Percentiles rank a stretch among this genome's conserved stretches.
Evolutionary conservation across 1,139 yeast genomes (phyloP).

Genomic region (Protomyces inundatus): DNA sequence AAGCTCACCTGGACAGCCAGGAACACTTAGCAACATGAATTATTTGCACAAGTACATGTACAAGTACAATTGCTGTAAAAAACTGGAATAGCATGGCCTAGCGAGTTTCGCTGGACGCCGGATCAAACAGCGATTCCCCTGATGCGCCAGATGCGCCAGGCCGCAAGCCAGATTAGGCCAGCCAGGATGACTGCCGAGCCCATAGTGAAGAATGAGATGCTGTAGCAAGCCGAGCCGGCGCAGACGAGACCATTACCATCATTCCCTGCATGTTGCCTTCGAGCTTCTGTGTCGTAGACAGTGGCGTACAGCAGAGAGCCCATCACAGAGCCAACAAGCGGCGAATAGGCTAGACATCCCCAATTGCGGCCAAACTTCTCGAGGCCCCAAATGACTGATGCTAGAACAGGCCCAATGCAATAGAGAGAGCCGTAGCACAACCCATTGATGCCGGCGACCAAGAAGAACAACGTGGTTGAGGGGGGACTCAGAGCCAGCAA

Average conservation of each 20-base stretch:
- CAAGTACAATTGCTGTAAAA: too few species aligned
- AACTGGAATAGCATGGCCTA: neutral
- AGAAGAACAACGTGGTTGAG: neutral
- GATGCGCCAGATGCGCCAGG: conserved; percentile 14
- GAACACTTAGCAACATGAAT: too few species aligned
- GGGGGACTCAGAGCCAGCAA: neutral
- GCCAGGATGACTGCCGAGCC: neutral
- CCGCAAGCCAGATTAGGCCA: neutral
- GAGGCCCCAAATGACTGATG: conserved; percentile 21
- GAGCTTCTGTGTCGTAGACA: conserved; percentile 8
- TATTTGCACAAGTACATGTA: too few species aligned
- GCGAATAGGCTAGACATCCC: conserved; percentile 19
- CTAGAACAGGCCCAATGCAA: conserved; percentile 14
- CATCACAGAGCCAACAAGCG: conserved; percentile 14
- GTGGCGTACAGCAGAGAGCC: conserved; percentile 18
- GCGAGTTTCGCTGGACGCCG: neutral
- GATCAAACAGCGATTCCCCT: neutral
- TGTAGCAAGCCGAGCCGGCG: conserved; percentile 1
- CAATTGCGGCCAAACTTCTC: conserved; percentile 17
- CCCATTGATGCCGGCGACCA: conserved; percentile 10
- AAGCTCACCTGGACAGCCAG: too few species aligned
- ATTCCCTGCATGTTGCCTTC: neutral
- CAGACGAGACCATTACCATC: neutral
- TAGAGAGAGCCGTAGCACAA: conserved; percentile 14
- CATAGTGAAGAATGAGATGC: neutral